Evolutionary conservation across 345 rosid genomes (phyloP).

Genomic region (Euphorbia peplus): DNA sequence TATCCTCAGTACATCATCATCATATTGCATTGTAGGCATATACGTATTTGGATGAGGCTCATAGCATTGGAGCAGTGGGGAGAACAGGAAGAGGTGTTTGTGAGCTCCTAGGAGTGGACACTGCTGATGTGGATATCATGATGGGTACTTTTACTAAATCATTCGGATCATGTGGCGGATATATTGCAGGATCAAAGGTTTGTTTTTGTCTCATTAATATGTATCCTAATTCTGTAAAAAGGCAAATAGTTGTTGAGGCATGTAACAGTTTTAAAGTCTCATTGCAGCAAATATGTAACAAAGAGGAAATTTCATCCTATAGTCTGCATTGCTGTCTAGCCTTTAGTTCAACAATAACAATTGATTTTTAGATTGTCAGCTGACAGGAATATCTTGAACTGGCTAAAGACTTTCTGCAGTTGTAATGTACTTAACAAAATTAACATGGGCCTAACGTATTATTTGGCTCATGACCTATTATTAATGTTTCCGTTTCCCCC

Average conservation of each 20-base stretch:
- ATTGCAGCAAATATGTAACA: background rate
- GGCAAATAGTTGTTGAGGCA: background rate
- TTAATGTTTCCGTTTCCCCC: too few species aligned
- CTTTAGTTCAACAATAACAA: background rate
- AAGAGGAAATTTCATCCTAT: background rate
- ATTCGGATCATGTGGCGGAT: constrained; percentile 96
- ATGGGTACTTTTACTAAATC: constrained; percentile 99
- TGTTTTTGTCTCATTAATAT: background rate
- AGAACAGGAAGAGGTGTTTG: constrained; percentile 94
- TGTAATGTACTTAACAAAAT: background rate
- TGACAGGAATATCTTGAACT: background rate
- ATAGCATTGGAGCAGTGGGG: constrained; percentile 97
- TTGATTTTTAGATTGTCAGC: background rate
- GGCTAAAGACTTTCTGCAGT: background rate
- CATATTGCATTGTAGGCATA: constrained; percentile 47
- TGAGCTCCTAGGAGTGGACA: constrained; percentile 88
- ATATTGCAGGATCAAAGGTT: constrained; percentile 96
- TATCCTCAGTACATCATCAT: background rate
- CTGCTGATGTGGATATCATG: constrained; percentile 93
- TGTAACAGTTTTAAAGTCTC: background rate
- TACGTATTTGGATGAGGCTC: constrained; percentile 92
- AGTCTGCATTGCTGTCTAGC: background rate
- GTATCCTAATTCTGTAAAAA: background rate
- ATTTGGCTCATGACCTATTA: too few species aligned
- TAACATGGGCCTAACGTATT: background rate